Conservation (phyloP, 495 filamentous ascomycete species). For the Daldinia loculata region DNA sequence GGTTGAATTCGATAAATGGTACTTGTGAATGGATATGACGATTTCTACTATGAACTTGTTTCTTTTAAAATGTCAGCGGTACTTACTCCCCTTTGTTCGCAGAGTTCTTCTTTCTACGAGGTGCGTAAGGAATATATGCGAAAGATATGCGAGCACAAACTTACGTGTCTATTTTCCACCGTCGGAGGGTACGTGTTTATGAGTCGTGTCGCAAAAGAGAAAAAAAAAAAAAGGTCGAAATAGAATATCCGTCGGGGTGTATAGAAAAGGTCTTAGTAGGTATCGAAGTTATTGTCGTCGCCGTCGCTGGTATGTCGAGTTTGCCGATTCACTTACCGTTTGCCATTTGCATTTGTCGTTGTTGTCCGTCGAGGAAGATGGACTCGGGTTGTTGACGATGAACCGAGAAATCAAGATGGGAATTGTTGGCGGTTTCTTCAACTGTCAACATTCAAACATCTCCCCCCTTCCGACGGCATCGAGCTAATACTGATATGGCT, state of each 20-base stretch:
- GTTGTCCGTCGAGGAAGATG: slow-evolving; percentile 24
- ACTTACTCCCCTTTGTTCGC: slow-evolving; percentile 24
- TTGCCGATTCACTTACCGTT: slow-evolving; percentile 40
- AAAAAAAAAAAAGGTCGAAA: slow-evolving; percentile 1
- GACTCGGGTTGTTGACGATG: slow-evolving; percentile 36
- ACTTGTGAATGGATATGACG: slow-evolving; percentile 23
- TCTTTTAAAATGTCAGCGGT: slow-evolving; percentile 22
- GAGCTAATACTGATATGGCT: slow-evolving; percentile 9
- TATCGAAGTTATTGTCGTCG: slow-evolving; percentile 17
- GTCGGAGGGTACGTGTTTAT: slow-evolving; percentile 9
- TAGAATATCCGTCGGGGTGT: slow-evolving; percentile 27
- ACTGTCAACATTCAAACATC: slow-evolving; percentile 42
- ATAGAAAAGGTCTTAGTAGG: slow-evolving; percentile 4
- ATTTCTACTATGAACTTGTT: slow-evolving; percentile 9
- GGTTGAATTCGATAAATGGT: slow-evolving; percentile 17
- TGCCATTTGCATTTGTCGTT: slow-evolving; percentile 13
- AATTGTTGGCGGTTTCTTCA: slow-evolving; percentile 30
- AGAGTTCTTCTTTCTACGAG: slow-evolving; percentile 18
- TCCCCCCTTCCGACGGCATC: slow-evolving; percentile 36
- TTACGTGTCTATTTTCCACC: slow-evolving; percentile 33
- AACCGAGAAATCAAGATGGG: slow-evolving; percentile 17
- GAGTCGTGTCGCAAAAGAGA: slow-evolving; percentile 20
- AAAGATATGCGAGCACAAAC: slow-evolving; percentile 10
- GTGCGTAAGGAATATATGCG: slow-evolving; percentile 4
- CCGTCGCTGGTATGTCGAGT: slow-evolving; percentile 28